These are phyloP conservation scores for Trapa bicornis DNA, from an alignment of 345 rosid genomes.

Conservation along the genomic window DNA sequence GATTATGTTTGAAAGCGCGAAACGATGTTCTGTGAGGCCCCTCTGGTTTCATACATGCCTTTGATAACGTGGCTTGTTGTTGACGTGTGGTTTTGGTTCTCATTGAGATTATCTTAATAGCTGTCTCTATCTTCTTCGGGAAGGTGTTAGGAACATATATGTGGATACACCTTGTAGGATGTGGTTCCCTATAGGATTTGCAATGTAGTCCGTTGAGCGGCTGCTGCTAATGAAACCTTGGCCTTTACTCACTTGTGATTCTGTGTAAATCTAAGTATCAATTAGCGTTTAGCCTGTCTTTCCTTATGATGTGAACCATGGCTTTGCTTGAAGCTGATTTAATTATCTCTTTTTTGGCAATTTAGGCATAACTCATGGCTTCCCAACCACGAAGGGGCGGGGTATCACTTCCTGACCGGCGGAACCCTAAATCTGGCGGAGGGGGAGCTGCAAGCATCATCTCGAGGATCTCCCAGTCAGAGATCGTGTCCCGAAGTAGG, in stretches of 20 bases:
- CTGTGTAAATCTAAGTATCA: neutral
- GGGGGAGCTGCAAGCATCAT: constrained; percentile 25
- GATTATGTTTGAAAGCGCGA: neutral
- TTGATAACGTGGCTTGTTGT: neutral
- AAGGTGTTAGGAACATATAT: neutral
- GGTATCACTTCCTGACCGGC: constrained; percentile 28
- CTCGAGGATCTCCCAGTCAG: constrained; percentile 25
- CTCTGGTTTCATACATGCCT: neutral
- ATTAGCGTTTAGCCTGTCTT: neutral
- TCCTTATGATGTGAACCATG: neutral
- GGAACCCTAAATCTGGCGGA: constrained; percentile 10
- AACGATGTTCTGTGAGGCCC: neutral
- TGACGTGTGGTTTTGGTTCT: neutral
- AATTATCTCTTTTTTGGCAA: too few species aligned
- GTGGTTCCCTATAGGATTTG: neutral
- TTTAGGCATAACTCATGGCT: constrained; percentile 20
- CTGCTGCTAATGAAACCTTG: neutral
- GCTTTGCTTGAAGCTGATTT: neutral
- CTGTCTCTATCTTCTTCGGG: neutral
- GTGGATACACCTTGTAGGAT: neutral
- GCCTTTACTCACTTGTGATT: neutral
- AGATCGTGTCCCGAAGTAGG: constrained; percentile 41
- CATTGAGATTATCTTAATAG: neutral
- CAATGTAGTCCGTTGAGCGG: neutral
- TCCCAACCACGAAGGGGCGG: constrained; percentile 39